Evolutionary conservation across 2,329 filamentous ascomycete genomes (phyloP), one percentile per base, ranked within the genome.

Genomic region (Cladophialophora yegresii): DNA sequence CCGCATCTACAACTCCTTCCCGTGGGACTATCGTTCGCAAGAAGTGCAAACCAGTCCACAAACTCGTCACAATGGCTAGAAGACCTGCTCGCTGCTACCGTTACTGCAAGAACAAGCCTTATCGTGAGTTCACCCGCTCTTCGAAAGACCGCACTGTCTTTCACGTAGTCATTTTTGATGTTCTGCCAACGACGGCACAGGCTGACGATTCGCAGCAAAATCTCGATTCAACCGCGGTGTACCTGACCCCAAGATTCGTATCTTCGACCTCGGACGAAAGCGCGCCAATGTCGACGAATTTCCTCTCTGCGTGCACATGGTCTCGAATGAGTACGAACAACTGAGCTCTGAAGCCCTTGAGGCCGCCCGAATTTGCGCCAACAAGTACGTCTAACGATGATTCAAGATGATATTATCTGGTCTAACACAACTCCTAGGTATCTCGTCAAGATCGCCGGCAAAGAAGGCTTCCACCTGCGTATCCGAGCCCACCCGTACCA

Each of bases 211-310:
- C 5, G 36, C 36, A 43, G 36, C 95, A 77, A 99, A 99, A 90
- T 97, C 93, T 77, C 92, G 95, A 78, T 99, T 98, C 91, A 99
- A 99, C 91, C 93, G 95, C 87, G 95, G 95, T 98, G 93, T 97
- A 74, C 84, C 84, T 74, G 85, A 88, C 79, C 83, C 86, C 72
- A 88, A 88, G 83, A 87, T 97, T 80, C 90, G 92, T 80, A 99
- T 99, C 87, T 99, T 96, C 87, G 93, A 96, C 85, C 90, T 97
- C 75, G 93, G 93, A 83, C 91, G 93, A 83, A 99, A 99, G 92
- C 90, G 91, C 82, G 95, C 95, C 77, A 92, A 89, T 82, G 95
- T 98, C 83, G 95, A 99, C 83, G 95, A 99, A 83, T 99, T 99
- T 89, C 95, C 95, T 79, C 91, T 93, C 78, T 96, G 95, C 87